Base-by-base conservation (phyloP, 2,329 filamentous ascomycete species). In the Paradendryphiella salina region DNA sequence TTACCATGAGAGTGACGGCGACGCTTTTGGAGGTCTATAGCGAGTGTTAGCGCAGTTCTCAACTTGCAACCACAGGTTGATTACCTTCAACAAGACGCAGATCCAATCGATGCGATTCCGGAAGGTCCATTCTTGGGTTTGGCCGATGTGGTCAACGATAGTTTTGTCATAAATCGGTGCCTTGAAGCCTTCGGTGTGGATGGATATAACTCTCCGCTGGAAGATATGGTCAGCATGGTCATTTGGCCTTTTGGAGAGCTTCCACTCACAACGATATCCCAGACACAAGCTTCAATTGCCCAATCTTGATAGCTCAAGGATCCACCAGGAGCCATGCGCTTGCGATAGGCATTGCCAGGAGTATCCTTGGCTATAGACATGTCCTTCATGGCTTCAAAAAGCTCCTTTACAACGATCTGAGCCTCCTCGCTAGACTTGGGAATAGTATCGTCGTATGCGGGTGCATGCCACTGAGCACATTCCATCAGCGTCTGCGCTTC, bases 251-350 rank as follows among this genome's bases (percentile, higher is more conserved):
- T 1, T 23, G 18, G 7, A 5, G n/a, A 4, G 2, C 15, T 31
- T 32, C 14, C 2, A 42, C 51, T 38, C 21, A 54, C 54, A 21
- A 59, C 3, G 3, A 59, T 43, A 7, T 52, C 39, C 56, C 56
- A 59, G 11, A 50, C 47, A 38, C 56, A 59, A 5, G 39, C 37
- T 26, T 59, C 56, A 17, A 59, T 48, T 4, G 54, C 45, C 53
- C 56, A 56, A 5, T 56, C 41, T n/a, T 32, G 13, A 14, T 56
- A 56, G 46, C 26, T 52, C 6, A 28, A n/a, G 8, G 28, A 5
- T 10, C 35, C 31, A 4, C 42, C 47, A 13, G 46, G 39, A 17
- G 47, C 52, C 15, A 59, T 29, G 28, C 56, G 53, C 47, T 50
- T 59, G 36, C 46, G 56, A 17, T 59, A 54, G 14, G 50, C 47